Conservation (phyloP, 2,329 filamentous ascomycete species). For the Sarocladium oryzae region DNA sequence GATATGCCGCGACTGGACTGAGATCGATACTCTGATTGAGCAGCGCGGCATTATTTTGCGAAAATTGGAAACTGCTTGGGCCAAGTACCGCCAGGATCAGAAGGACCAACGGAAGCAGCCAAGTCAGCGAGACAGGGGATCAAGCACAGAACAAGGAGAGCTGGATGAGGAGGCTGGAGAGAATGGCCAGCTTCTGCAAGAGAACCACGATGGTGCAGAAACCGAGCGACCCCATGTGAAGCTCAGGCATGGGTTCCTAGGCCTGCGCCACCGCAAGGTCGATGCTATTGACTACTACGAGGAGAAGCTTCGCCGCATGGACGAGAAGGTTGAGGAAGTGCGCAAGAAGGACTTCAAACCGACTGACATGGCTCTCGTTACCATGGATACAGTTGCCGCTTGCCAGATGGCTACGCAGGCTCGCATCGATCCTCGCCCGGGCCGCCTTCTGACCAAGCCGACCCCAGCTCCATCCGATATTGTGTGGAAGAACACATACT, state of each 20-base stretch:
- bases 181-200: conserved; percentile 52
- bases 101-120: conserved; percentile 14
- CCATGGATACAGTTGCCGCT: conserved; percentile 91
- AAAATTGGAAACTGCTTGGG: conserved; percentile 78
- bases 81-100: conserved; percentile 46
- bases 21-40: conserved; percentile 68
- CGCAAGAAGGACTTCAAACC: conserved; percentile 71
- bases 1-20: conserved; percentile 79
- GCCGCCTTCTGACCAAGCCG: conserved; percentile 75
- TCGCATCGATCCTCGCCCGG: conserved; percentile 82
- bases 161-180: conserved; percentile 44
- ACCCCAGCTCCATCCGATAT: conserved; percentile 87
- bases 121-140: conserved; percentile 2
- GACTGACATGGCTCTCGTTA: conserved; percentile 86
- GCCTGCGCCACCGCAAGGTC: conserved; percentile 62
- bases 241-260: conserved; percentile 73
- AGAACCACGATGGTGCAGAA: conserved; percentile 29
- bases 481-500: conserved; percentile 92
- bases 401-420: conserved; percentile 96
- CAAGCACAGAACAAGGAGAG: neutral
- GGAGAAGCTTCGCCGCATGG: conserved; percentile 71
- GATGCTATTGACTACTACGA: conserved; percentile 96
- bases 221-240: conserved; percentile 59
- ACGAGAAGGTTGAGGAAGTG: conserved; percentile 64
- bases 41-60: conserved; percentile 59